Evolutionary conservation across 768 basidiomycete species (phyloP).

Genomic region (Leccinum boreale): DNA sequence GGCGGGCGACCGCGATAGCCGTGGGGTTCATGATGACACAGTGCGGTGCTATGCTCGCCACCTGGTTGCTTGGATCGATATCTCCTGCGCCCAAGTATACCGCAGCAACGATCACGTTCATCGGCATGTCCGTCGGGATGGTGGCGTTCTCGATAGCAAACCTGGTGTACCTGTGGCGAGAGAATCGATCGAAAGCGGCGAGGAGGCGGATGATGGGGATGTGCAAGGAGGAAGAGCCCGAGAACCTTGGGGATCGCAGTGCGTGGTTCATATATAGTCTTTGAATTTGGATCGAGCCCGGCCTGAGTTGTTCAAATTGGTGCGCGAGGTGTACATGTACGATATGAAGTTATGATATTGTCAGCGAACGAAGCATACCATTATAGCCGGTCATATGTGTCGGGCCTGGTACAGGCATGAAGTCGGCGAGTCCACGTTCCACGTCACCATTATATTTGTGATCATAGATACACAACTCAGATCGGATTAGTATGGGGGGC

Average conservation of each 20-base stretch:
- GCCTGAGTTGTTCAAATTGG: not conserved
- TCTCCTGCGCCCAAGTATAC: not conserved
- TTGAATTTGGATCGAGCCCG: not conserved
- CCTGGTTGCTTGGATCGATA: not conserved
- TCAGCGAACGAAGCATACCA: constrained; percentile 69
- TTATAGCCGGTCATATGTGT: no score
- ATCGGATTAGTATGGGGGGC: no score
- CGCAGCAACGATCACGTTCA: not conserved
- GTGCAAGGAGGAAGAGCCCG: not conserved
- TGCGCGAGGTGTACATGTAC: not conserved
- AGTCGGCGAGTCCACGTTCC: no score
- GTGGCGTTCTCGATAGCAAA: not conserved
- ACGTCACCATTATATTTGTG: no score
- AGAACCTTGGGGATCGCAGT: not conserved
- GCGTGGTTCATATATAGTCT: not conserved
- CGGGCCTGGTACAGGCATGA: no score
- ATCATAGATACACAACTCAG: no score
- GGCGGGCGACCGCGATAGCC: not conserved
- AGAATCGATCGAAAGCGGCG: not conserved
- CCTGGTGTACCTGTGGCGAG: not conserved
- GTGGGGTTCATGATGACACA: not conserved
- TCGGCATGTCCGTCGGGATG: not conserved
- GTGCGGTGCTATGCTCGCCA: not conserved
- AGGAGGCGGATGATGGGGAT: not conserved
- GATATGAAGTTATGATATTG: constrained; percentile 48